Conservation (phyloP, 2,329 filamentous ascomycete genomes). For the Fusarium sambucinum region DNA sequence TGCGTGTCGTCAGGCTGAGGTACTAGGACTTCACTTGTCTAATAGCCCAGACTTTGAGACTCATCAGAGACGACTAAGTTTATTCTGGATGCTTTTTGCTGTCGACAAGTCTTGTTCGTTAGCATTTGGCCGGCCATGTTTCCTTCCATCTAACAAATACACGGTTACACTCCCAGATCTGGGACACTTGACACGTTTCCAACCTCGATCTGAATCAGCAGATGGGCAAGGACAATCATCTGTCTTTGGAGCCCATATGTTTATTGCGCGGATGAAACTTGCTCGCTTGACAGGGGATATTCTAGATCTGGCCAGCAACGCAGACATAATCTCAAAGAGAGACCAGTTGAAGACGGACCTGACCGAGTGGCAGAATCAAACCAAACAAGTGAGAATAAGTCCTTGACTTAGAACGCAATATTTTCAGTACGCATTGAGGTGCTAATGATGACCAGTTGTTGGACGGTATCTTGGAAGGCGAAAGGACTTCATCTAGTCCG, state of each 20-base stretch:
- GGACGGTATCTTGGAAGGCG: not conserved
- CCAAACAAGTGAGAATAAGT: not conserved
- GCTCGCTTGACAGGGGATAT: not conserved
- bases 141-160: not conserved
- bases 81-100: slow-evolving; percentile 23
- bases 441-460: not conserved
- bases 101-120: slow-evolving; percentile 24
- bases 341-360: not conserved
- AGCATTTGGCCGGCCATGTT: slow-evolving; percentile 12
- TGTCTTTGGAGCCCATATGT: not conserved
- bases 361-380: not conserved
- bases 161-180: not conserved
- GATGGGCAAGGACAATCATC: accelerated
- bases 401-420: not conserved
- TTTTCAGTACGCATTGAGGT: accelerated
- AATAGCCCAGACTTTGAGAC: not conserved
- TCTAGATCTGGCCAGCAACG: not conserved
- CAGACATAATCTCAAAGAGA: no score
- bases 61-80: not conserved
- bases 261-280: not conserved
- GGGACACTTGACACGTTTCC: not conserved
- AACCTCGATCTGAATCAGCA: not conserved
- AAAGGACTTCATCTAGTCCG: not conserved
- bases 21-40: not conserved
- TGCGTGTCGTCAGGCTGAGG: slow-evolving; percentile 22